phyloP scores from a whole-genome alignment of 176 grass and related monocot species.

The Zea luxurians region DNA sequence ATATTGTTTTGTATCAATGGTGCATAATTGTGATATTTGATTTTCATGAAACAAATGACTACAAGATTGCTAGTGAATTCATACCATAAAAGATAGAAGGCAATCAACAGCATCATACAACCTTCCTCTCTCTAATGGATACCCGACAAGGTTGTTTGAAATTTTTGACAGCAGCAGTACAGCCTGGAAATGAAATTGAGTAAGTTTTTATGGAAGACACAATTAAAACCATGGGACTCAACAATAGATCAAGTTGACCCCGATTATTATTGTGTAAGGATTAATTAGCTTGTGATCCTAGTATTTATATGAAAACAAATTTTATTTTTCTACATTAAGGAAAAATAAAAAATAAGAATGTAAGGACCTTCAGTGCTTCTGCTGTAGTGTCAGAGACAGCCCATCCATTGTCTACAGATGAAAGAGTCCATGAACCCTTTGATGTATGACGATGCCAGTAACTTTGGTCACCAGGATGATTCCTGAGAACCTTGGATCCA shows the following conservation, averaged over 20 bases:
- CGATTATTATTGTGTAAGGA: too few species aligned
- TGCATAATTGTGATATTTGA: too few species aligned
- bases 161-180: conserved; percentile 37
- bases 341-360: too few species aligned
- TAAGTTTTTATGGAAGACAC: too few species aligned
- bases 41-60: too few species aligned
- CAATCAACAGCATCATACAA: conserved; percentile 42
- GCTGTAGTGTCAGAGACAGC: background rate
- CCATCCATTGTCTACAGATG: conserved; percentile 2
- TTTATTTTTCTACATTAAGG: too few species aligned
- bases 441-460: conserved; percentile 1
- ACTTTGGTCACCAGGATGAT: background rate
- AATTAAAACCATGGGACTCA: too few species aligned
- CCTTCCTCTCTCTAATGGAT: conserved; percentile 18
- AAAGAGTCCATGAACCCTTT: conserved; percentile 24
- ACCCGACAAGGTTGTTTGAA: conserved; percentile 10
- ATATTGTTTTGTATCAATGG: too few species aligned
- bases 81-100: conserved; percentile 44
- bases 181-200: conserved; percentile 14
- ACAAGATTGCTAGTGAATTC: too few species aligned
- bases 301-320: too few species aligned
- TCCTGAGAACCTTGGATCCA: background rate
- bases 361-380: background rate
- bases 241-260: too few species aligned
- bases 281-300: too few species aligned